Evolutionary conservation across 192 early-diverging fungal species (phyloP).

Genomic region (Paraglomus brasilianum): DNA sequence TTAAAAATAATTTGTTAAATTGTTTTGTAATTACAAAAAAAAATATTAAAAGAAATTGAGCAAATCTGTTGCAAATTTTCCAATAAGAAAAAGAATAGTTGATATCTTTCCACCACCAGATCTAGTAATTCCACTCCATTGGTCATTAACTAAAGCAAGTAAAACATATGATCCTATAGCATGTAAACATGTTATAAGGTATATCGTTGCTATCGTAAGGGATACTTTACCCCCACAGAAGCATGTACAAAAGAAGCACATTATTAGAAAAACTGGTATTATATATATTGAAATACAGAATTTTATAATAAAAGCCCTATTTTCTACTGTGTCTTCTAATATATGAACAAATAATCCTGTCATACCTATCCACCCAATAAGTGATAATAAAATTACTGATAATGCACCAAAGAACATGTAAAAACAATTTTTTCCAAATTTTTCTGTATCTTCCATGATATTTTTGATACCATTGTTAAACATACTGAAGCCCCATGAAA

Average conservation of each 20-base stretch:
- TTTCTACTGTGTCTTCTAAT: not conserved
- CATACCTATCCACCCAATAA: slow-evolving; percentile 5
- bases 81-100: slow-evolving; percentile 19
- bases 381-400: not conserved
- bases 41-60: too few species aligned
- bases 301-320: not conserved
- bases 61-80: too few species aligned
- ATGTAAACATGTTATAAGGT: not conserved
- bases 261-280: too few species aligned
- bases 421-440: not conserved
- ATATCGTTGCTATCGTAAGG: not conserved
- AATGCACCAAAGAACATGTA: not conserved
- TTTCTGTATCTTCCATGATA: not conserved
- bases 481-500: slow-evolving; percentile 22
- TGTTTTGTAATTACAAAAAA: too few species aligned
- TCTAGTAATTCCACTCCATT: slow-evolving; percentile 15
- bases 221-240: not conserved
- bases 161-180: slow-evolving; percentile 20
- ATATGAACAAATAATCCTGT: slow-evolving; percentile 7
- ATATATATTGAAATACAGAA: too few species aligned
- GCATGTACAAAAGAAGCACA: not conserved
- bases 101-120: not conserved
- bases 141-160: not conserved
- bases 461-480: slow-evolving; percentile 9
- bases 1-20: too few species aligned